These are phyloP conservation scores for Debaryomyces singareniensis DNA, from an alignment of 1,139 yeast species.

Conservation along the genomic window DNA sequence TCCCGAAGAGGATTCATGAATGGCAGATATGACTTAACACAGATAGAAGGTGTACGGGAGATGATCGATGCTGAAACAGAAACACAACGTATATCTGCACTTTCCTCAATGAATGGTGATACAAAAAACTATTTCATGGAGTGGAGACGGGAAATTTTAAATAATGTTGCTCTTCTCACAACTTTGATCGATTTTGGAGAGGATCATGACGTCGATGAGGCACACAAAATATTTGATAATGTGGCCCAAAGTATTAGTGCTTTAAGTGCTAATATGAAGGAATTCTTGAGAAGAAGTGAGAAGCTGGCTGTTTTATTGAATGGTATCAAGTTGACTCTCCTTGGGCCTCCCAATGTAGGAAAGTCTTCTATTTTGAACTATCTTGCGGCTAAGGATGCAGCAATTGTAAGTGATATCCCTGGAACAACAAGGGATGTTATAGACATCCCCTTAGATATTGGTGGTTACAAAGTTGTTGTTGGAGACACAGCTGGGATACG, in stretches of 20 bases:
- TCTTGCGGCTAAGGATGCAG: conserved; percentile 74
- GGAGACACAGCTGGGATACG: conserved; percentile 96
- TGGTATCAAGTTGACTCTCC: conserved; percentile 67
- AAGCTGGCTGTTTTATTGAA: conserved; percentile 59
- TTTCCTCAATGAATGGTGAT: conserved; percentile 66
- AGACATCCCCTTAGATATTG: conserved; percentile 73
- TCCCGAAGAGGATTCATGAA: conserved; percentile 76
- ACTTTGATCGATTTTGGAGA: conserved; percentile 97
- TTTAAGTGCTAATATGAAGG: conserved; percentile 39
- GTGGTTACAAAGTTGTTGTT: conserved; percentile 76
- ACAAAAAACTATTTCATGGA: conserved; percentile 45
- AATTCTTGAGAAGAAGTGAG: conserved; percentile 45
- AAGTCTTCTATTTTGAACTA: conserved; percentile 78
- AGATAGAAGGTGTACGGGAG: conserved; percentile 85
- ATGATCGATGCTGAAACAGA: conserved; percentile 95
- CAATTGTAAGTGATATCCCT: conserved; percentile 85
- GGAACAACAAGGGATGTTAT: conserved; percentile 93
- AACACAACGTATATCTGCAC: conserved; percentile 69
- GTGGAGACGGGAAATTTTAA: conserved; percentile 68
- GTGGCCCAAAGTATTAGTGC: conserved; percentile 39
- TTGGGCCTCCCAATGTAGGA: conserved; percentile 97
- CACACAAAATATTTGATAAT: conserved; percentile 38
- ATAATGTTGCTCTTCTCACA: conserved; percentile 67
- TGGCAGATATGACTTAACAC: conserved; percentile 66
- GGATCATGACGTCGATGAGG: conserved; percentile 75